Percentiles rank a stretch among this genome's conserved stretches.
Conservation (phyloP, 352 stramenopile genomes). For the Pythium oligandrum region DNA sequence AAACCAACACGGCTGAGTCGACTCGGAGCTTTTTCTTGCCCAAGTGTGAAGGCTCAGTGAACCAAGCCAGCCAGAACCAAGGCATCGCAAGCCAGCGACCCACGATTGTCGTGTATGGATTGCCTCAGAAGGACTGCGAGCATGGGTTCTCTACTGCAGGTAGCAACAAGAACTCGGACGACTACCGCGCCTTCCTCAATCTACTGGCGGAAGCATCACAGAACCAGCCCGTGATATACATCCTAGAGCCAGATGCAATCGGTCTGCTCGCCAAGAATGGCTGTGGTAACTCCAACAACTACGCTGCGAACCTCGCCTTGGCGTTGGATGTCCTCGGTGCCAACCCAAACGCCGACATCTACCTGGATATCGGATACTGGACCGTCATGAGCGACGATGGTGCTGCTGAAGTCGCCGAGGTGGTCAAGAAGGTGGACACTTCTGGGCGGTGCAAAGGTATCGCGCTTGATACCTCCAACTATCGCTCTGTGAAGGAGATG, state of each 20-base stretch:
- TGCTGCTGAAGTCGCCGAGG: conserved; percentile 20
- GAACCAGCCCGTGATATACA: conserved; percentile 15
- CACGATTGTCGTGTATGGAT: conserved; percentile 16
- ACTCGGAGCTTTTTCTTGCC: background rate
- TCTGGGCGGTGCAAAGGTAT: conserved; percentile 32
- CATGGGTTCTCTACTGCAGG: conserved; percentile 11
- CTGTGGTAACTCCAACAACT: conserved; percentile 9
- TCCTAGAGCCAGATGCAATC: conserved; percentile 21
- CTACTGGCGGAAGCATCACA: conserved; percentile 1
- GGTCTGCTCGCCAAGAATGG: conserved; percentile 11
- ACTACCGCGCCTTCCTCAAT: conserved; percentile 15
- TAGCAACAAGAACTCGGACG: conserved; percentile 14
- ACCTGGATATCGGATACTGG: conserved; percentile 21
- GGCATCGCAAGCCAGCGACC: conserved; percentile 7
- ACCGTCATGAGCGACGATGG: conserved; percentile 14
- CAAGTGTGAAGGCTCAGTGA: conserved; percentile 2
- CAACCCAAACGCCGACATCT: conserved; percentile 19
- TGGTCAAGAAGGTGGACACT: conserved; percentile 26
- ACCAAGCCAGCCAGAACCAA: background rate
- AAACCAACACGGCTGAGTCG: conserved; percentile 1
- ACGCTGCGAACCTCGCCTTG: conserved; percentile 11
- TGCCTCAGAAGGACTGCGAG: conserved; percentile 20
- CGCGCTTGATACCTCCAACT: conserved; percentile 56
- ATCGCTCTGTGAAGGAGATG: conserved; percentile 34
- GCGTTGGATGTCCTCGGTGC: conserved; percentile 10